These are phyloP conservation scores for Coniferiporia weirii DNA, from an alignment of 1,284 basidiomycete genomes.

Conservation along the genomic window DNA sequence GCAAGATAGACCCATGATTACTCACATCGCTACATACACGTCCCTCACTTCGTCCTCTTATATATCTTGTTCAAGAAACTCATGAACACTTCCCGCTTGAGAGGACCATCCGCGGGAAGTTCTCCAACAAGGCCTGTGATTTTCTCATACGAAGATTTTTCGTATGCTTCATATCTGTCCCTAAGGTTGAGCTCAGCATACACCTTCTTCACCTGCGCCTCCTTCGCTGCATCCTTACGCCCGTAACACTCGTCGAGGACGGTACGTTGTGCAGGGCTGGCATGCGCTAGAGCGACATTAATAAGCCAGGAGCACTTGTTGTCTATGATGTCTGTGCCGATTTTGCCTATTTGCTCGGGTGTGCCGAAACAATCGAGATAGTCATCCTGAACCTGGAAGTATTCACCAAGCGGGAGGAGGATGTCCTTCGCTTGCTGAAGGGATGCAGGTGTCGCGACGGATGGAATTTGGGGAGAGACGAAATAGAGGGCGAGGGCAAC, in stretches of 20 bases:
- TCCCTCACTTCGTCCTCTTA: slow-evolving; percentile 70
- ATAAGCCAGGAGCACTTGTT: slow-evolving; percentile 99
- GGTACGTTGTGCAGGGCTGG: slow-evolving; percentile 48
- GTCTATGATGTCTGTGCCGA: slow-evolving; percentile 97
- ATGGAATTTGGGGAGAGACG: slow-evolving; percentile 40
- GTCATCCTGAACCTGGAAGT: slow-evolving; percentile 99
- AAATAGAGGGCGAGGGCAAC: slow-evolving; percentile 90
- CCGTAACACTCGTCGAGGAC: slow-evolving; percentile 84
- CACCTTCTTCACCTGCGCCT: slow-evolving; percentile 68
- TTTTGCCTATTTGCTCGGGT: slow-evolving; percentile 92
- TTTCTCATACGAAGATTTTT: slow-evolving; percentile 67
- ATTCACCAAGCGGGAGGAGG: slow-evolving; percentile 91
- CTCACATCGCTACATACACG: not conserved
- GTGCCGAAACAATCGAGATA: slow-evolving; percentile 92
- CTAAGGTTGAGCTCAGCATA: slow-evolving; percentile 73
- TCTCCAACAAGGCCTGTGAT: slow-evolving; percentile 63
- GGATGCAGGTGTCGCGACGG: slow-evolving; percentile 62
- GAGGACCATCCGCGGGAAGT: slow-evolving; percentile 52
- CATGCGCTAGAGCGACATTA: slow-evolving; percentile 77
- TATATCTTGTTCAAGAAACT: slow-evolving; percentile 90
- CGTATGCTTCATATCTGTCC: slow-evolving; percentile 70
- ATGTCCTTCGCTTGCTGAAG: slow-evolving; percentile 83
- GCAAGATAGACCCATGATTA: not conserved
- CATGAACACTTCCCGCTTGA: slow-evolving; percentile 80
- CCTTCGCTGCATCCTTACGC: slow-evolving; percentile 65